Evolutionary conservation across 2,329 filamentous ascomycete genomes (phyloP).

Genomic region (Aureobasidium melanogenum): DNA sequence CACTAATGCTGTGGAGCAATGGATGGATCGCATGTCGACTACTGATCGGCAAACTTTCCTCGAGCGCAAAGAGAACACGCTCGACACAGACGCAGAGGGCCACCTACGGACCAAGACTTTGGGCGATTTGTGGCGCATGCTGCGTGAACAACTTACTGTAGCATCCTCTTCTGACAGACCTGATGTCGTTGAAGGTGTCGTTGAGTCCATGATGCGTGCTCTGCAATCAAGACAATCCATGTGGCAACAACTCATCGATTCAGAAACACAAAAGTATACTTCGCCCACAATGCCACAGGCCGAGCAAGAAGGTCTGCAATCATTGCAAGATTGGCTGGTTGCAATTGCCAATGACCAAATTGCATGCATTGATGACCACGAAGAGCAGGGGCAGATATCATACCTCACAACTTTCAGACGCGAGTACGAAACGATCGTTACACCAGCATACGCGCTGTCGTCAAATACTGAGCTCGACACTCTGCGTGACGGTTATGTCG

Average conservation of each 20-base stretch:
- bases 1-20: conserved; percentile 90
- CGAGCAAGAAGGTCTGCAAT: conserved; percentile 64
- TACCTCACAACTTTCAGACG: conserved; percentile 82
- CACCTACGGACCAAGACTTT: conserved; percentile 88
- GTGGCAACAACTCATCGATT: conserved; percentile 82
- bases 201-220: conserved; percentile 90
- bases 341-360: conserved; percentile 98
- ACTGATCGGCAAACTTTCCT: conserved; percentile 76
- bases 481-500: conserved; percentile 85
- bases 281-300: conserved; percentile 18
- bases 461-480: conserved; percentile 63
- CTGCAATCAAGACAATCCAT: conserved; percentile 73
- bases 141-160: conserved; percentile 82
- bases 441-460: conserved; percentile 65
- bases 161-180: conserved; percentile 75
- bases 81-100: conserved; percentile 81
- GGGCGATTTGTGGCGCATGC: conserved; percentile 94
- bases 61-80: conserved; percentile 66
- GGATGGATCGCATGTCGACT: conserved; percentile 87
- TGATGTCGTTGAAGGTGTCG: conserved; percentile 88
- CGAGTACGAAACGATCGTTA: conserved; percentile 73
- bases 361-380: conserved; percentile 81
- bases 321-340: conserved; percentile 80
- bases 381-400: conserved; percentile 63
- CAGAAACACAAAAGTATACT: conserved; percentile 71